phyloP scores from a whole-genome alignment of 2,329 filamentous ascomycete genomes.

The Monosporascus sp. region DNA sequence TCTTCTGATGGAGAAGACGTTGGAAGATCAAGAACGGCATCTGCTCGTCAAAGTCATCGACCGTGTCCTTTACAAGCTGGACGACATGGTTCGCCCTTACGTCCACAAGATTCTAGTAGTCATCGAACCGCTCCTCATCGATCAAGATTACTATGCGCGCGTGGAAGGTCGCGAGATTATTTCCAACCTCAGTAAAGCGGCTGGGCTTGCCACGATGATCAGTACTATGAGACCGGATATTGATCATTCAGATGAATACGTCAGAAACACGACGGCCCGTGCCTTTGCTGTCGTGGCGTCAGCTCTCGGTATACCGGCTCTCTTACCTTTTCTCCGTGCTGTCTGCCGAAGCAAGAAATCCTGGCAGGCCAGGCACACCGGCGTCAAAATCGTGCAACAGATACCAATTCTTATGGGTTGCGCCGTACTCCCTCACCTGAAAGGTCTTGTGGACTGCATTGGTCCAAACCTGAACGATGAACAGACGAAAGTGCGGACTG shows the following conservation, averaged over 20 bases:
- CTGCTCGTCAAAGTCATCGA: conserved; percentile 98
- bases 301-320: conserved; percentile 88
- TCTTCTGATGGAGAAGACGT: conserved; percentile 93
- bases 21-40: conserved; percentile 97
- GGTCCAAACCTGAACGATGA: conserved; percentile 94
- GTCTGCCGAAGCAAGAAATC: conserved; percentile 98
- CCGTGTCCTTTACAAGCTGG: conserved; percentile 95
- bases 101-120: conserved; percentile 98
- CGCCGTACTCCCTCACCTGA: conserved; percentile 89
- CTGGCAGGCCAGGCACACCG: conserved; percentile 95
- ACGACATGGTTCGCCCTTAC: conserved; percentile 91
- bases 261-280: conserved; percentile 93
- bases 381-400: conserved; percentile 98
- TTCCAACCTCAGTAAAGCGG: conserved; percentile 93
- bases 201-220: conserved; percentile 97
- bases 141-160: conserved; percentile 98
- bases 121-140: conserved; percentile 97
- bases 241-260: conserved; percentile 96
- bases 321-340: conserved; percentile 89
- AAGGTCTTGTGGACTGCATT: conserved; percentile 94
- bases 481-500: conserved; percentile 94
- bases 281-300: conserved; percentile 97
- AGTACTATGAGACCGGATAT: conserved; percentile 99
- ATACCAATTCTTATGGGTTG: conserved; percentile 99
- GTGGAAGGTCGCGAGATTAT: conserved; percentile 99